phyloP scores from a whole-genome alignment of 1,284 basidiomycete species.

The Naganishia liquefaciens region DNA sequence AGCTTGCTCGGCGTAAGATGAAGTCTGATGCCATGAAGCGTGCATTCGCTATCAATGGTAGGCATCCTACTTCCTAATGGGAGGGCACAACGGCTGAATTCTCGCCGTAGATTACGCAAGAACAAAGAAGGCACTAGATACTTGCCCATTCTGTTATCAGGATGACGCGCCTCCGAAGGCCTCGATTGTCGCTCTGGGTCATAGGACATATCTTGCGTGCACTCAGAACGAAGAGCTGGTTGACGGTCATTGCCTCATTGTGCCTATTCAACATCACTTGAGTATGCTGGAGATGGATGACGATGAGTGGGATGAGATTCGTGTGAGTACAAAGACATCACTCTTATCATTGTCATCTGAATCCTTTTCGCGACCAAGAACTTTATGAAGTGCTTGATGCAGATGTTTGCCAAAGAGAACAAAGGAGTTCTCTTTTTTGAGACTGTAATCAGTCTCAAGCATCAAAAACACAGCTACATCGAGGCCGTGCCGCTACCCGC shows the following conservation, averaged over 20 bases:
- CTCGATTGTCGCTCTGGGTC: conserved; percentile 85
- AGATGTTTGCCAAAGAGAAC: conserved; percentile 85
- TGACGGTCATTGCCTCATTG: conserved; percentile 87
- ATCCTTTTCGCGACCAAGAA: conserved; percentile 62
- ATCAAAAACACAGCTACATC: conserved; percentile 87
- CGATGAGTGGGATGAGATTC: conserved; percentile 95
- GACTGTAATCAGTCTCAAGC: conserved; percentile 79
- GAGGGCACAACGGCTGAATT: background rate
- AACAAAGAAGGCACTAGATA: conserved; percentile 85
- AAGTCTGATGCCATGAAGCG: conserved; percentile 93
- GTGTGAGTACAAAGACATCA: conserved; percentile 60
- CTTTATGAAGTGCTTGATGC: conserved; percentile 98
- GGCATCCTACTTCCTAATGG: conserved; percentile 35
- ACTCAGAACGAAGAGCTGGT: conserved; percentile 83
- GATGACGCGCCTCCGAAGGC: conserved; percentile 74
- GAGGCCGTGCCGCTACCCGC: conserved; percentile 87
- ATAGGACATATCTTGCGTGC: conserved; percentile 82
- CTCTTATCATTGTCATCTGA: conserved; percentile 3
- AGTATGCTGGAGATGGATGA: conserved; percentile 92
- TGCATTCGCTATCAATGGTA: conserved; percentile 93
- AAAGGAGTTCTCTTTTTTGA: conserved; percentile 92
- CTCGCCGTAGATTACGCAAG: conserved; percentile 82
- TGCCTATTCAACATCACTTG: conserved; percentile 91
- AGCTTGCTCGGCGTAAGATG: conserved; percentile 88
- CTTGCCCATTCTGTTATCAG: conserved; percentile 82